Evolutionary conservation across 2,329 filamentous ascomycete genomes (phyloP).

Genomic region (Fusarium ambrosium): DNA sequence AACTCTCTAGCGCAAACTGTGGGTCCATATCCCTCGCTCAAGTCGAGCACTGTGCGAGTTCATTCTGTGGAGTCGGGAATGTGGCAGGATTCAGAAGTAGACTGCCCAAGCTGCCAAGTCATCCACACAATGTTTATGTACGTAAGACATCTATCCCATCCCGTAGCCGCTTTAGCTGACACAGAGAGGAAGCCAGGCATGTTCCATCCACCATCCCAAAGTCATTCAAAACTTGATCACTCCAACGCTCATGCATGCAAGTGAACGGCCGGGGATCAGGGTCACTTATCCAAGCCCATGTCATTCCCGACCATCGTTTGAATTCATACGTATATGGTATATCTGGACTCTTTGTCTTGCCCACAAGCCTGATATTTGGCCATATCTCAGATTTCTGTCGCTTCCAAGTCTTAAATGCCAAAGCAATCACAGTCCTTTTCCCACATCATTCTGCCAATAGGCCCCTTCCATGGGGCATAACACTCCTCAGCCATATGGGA

Average conservation of each 20-base stretch:
- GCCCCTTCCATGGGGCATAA: not conserved
- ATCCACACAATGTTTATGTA: too few species aligned
- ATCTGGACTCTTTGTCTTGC: not conserved
- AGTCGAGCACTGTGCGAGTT: not conserved
- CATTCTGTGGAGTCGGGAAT: not conserved
- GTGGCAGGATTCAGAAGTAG: not conserved
- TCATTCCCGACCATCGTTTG: not conserved
- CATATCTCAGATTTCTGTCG: not conserved
- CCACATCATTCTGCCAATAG: not conserved
- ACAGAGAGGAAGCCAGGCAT: not conserved
- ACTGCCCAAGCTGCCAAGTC: not conserved
- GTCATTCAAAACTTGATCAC: not conserved
- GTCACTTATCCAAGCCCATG: not conserved
- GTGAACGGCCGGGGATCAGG: not conserved
- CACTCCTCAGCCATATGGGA: not conserved
- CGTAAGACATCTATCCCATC: not conserved
- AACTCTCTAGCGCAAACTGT: not conserved
- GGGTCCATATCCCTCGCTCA: not conserved
- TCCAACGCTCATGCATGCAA: not conserved
- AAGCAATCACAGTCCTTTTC: not conserved
- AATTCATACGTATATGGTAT: not conserved
- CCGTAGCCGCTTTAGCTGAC: not conserved
- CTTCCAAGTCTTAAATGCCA: not conserved
- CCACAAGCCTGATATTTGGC: not conserved
- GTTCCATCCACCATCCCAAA: not conserved